These are phyloP conservation scores for Thecaphora frezii DNA, from an alignment of 1,284 basidiomycete species.

Conservation along the genomic window DNA sequence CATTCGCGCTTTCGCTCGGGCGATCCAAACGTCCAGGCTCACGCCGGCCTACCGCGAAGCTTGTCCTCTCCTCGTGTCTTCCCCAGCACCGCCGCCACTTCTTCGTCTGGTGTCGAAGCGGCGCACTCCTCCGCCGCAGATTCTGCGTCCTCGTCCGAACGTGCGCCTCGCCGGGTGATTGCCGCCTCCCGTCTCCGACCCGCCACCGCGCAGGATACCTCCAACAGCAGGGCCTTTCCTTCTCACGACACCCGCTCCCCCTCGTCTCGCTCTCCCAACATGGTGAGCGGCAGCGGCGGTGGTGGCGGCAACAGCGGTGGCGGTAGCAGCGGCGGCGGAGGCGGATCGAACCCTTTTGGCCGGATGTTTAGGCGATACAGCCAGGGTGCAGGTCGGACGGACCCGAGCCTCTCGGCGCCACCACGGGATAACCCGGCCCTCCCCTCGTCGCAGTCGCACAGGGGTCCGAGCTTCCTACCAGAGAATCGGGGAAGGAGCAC, in stretches of 20 bases:
- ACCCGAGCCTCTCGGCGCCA: too few species aligned
- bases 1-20: not conserved
- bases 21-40: not conserved
- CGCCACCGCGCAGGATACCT: not conserved
- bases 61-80: not conserved
- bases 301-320: constrained; percentile 2
- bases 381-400: too few species aligned
- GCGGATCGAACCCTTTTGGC: constrained; percentile 23
- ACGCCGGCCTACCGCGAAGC: not conserved
- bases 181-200: not conserved
- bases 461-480: constrained; percentile 7
- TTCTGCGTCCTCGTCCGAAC: not conserved
- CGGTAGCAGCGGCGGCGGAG: constrained; percentile 16
- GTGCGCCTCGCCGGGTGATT: not conserved
- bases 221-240: not conserved
- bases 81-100: too few species aligned
- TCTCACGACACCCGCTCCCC: too few species aligned
- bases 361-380: constrained; percentile 51
- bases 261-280: too few species aligned
- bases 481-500: constrained; percentile 15
- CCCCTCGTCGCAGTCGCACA: constrained; percentile 13
- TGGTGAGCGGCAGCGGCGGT: not conserved
- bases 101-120: too few species aligned
- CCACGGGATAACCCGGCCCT: constrained; percentile 3
- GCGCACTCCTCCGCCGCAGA: not conserved